Conservation (phyloP, 2,329 filamentous ascomycete genomes). For the Ophiostoma ips region DNA sequence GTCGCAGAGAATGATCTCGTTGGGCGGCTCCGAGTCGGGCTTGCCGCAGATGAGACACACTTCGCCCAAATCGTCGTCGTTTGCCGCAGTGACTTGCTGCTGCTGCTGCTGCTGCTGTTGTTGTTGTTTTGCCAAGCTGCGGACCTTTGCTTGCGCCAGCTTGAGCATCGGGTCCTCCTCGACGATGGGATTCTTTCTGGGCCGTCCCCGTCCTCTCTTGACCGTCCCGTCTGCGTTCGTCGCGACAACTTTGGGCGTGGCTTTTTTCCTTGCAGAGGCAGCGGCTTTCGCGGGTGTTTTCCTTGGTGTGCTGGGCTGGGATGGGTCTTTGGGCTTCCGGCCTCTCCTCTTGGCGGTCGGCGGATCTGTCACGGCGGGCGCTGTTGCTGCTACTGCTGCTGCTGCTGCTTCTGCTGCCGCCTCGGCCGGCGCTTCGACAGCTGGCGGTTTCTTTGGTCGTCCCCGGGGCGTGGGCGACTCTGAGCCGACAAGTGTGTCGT, state of each 20-base stretch:
- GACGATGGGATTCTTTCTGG: not conserved
- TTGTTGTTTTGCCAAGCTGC: not conserved
- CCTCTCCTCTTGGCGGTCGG: not conserved
- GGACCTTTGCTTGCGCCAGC: not conserved
- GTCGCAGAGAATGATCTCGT: constrained; percentile 52
- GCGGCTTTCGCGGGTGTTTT: not conserved
- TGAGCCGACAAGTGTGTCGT: constrained; percentile 9
- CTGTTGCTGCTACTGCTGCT: not conserved
- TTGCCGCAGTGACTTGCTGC: not conserved
- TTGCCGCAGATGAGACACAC: constrained; percentile 43
- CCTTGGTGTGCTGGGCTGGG: not conserved
- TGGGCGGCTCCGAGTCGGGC: constrained; percentile 41
- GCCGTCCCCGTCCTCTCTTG: not conserved
- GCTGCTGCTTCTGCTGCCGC: no score
- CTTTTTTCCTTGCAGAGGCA: not conserved
- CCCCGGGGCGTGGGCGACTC: constrained; percentile 10
- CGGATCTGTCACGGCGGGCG: not conserved
- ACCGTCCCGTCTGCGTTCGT: not conserved
- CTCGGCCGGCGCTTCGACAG: not conserved
- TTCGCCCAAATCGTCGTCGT: constrained; percentile 28
- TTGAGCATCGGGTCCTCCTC: not conserved
- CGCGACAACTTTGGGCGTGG: not conserved
- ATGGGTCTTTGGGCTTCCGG: not conserved
- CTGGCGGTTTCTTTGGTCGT: not conserved
- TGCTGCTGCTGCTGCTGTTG: constrained; percentile 15